These are phyloP conservation scores for Yarrowia osloensis DNA, from an alignment of 805 yeast species.

Conservation along the genomic window DNA sequence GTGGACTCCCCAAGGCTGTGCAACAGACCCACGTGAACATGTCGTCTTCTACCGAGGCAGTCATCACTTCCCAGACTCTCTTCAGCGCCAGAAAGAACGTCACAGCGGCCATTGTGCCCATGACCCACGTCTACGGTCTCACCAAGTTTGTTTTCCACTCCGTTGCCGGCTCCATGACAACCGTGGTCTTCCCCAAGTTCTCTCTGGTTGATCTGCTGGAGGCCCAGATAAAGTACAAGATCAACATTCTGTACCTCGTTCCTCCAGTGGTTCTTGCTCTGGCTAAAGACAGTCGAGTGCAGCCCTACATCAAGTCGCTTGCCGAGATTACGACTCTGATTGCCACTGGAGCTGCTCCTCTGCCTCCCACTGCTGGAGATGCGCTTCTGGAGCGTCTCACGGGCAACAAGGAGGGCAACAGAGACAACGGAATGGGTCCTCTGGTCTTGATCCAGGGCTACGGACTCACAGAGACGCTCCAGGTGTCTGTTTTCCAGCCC, in stretches of 20 bases:
- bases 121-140: slow-evolving; percentile 41
- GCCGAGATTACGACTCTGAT: slow-evolving; percentile 46
- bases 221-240: slow-evolving; percentile 39
- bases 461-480: slow-evolving; percentile 31
- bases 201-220: slow-evolving; percentile 41
- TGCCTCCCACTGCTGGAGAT: slow-evolving; percentile 34
- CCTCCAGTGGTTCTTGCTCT: slow-evolving; percentile 49
- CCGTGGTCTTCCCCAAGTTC: slow-evolving; percentile 41
- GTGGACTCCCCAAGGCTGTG: slow-evolving; percentile 79
- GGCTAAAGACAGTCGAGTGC: slow-evolving; percentile 50
- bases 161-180: slow-evolving; percentile 34
- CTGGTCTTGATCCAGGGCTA: slow-evolving; percentile 30
- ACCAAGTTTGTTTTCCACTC: slow-evolving; percentile 38
- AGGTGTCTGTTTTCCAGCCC: slow-evolving; percentile 26
- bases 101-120: slow-evolving; percentile 42
- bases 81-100: slow-evolving; percentile 43
- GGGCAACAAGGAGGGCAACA: slow-evolving; percentile 39
- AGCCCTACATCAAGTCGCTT: slow-evolving; percentile 49
- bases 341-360: slow-evolving; percentile 53
- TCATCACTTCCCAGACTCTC: slow-evolving; percentile 43
- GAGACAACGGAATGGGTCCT: slow-evolving; percentile 34
- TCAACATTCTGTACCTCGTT: slow-evolving; percentile 47
- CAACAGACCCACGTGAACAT: slow-evolving; percentile 61
- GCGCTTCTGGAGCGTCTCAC: slow-evolving; percentile 32
- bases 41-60: slow-evolving; percentile 46